Evolutionary conservation across 768 basidiomycete species (phyloP).

Genomic region (Leccinum subgranulosum): DNA sequence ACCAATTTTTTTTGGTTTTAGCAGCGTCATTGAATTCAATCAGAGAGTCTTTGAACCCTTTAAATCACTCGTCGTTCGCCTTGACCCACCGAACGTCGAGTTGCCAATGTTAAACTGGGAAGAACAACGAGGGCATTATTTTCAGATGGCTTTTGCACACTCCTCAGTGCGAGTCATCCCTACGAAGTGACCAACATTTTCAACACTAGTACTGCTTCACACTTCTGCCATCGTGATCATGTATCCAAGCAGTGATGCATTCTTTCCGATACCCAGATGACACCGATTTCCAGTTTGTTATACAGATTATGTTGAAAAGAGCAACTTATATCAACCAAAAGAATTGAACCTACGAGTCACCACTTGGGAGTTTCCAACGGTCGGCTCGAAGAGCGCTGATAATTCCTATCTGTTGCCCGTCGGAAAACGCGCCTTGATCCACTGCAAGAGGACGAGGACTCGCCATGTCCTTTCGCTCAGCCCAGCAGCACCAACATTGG

Average conservation of each 20-base stretch:
- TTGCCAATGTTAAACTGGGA: constrained; percentile 47
- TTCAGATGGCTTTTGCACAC: constrained; percentile 45
- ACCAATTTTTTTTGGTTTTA: too few species aligned
- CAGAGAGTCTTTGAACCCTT: constrained; percentile 21
- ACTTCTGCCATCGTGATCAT: background rate
- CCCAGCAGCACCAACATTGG: constrained; percentile 18
- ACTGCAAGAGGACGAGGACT: constrained; percentile 20
- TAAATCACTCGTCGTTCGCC: constrained; percentile 49
- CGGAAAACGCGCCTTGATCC: too few species aligned
- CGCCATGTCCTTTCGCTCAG: constrained; percentile 57
- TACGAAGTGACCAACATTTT: background rate
- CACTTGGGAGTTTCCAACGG: too few species aligned
- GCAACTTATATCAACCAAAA: background rate
- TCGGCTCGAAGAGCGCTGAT: too few species aligned
- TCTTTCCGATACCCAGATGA: background rate
- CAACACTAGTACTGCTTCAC: background rate
- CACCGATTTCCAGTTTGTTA: background rate
- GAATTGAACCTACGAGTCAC: too few species aligned
- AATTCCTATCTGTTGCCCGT: too few species aligned
- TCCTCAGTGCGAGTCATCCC: background rate
- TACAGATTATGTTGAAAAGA: background rate
- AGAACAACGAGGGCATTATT: constrained; percentile 48
- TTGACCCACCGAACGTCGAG: constrained; percentile 42
- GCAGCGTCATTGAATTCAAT: background rate
- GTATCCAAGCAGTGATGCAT: background rate